Base-by-base conservation (phyloP, 2,329 filamentous ascomycete species). In the Trichoderma semiorbis region DNA sequence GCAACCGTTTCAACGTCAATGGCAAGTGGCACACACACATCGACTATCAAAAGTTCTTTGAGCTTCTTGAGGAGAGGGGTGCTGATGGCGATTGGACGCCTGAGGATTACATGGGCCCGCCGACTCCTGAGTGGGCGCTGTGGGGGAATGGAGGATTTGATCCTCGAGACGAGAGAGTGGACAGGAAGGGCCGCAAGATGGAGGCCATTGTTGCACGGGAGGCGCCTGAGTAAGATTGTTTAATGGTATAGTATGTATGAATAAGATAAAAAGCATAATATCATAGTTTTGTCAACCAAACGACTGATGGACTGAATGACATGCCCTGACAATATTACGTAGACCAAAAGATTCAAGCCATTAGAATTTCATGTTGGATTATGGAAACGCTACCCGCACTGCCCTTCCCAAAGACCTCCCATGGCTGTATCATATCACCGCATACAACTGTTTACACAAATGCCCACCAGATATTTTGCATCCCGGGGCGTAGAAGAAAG, bases 121-220 rank as follows among this genome's bases (percentile, higher is more conserved):
- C 92, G 75, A 98, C 94, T 47, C 93, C 94, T 1, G 94, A 97
- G 79, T 98, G 95, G 96, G 95, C 95, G 11, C 89, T 92, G 21
- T 98, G 94, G 94, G 96, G 95, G 0, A 93, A 95, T 75, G 95
- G 95, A 2, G 96, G 95, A 0, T 98, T 98, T 80, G 94, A 98
- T 83, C 95, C 95, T 0, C 87, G 93, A 63, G 96, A 98, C 81
- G 89, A 92, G 80, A 88, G 95, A 74, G 94, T 98, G 10, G 93
- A 95, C 80, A 88, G 92, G 75, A 98, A 97, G 83, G 94, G 95
- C 2, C 90, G 91, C 77, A 89, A 88, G 75, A 88, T 89, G 73
- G 86, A 85, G 74, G 77, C 75, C 63, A 79, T 76, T 21, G 79
- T 80, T n/a, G 71, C 79, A 24, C 77, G 79, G 11, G 78, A 80